These are phyloP conservation scores for Hygrophila difformis DNA, from an alignment of 257 asterid species.

Conservation along the genomic window DNA sequence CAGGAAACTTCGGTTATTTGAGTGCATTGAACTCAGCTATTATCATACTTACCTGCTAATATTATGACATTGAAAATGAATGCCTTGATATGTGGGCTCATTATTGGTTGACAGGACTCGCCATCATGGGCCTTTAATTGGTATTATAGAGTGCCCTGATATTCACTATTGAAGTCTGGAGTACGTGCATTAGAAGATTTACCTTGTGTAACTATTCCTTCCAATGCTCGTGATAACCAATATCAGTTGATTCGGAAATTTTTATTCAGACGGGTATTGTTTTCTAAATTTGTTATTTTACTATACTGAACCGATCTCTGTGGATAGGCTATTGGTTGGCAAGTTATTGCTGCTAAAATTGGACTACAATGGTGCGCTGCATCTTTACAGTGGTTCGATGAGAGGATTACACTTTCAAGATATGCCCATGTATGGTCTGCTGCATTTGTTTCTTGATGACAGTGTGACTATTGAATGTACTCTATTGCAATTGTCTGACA, in stretches of 20 bases:
- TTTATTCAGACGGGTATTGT: constrained; percentile 17
- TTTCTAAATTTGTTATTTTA: constrained; percentile 8
- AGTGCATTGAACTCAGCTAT: constrained; percentile 14
- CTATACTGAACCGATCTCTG: constrained; percentile 16
- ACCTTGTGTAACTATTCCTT: constrained; percentile 79
- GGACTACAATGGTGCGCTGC: constrained; percentile 84
- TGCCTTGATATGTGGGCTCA: constrained; percentile 14
- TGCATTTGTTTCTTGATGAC: constrained; percentile 13
- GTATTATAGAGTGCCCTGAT: constrained; percentile 84
- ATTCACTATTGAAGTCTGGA: constrained; percentile 56
- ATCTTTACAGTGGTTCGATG: constrained; percentile 83
- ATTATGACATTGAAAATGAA: constrained; percentile 6
- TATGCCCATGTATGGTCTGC: constrained; percentile 77
- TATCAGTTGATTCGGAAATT: constrained; percentile 61
- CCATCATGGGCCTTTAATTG: constrained; percentile 76
- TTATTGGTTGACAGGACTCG: constrained; percentile 34
- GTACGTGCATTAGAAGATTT: constrained; percentile 68
- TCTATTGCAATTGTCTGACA: constrained; percentile 12
- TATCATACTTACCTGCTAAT: constrained; percentile 2
- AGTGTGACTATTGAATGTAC: constrained; percentile 12
- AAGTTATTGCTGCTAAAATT: constrained; percentile 84
- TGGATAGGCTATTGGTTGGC: constrained; percentile 95
- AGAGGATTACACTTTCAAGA: constrained; percentile 82
- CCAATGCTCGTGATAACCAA: constrained; percentile 79
- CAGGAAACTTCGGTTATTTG: no score